Conservation (phyloP, 2,329 filamentous ascomycete genomes). For the Hirsutella rhossiliensis region DNA sequence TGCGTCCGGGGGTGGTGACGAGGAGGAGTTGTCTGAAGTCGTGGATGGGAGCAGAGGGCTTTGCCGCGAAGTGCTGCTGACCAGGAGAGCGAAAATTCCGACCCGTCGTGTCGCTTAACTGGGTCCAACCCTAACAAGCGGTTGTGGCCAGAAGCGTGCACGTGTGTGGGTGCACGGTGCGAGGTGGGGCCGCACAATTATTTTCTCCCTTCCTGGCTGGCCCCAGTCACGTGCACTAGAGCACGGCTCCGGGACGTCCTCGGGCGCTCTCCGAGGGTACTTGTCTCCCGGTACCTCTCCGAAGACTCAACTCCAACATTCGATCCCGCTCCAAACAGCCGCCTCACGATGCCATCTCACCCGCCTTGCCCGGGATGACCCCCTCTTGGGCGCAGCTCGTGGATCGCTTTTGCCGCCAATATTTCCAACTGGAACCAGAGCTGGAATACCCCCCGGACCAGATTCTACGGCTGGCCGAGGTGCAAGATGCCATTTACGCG, state of each 20-base stretch:
- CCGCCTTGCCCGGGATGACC: background rate
- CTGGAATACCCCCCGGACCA: slow-evolving; percentile 51
- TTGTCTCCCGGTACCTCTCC: too few species aligned
- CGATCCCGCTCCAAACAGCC: too few species aligned
- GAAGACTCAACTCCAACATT: too few species aligned
- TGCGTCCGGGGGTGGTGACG: slow-evolving; percentile 20
- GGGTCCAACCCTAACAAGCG: slow-evolving; percentile 3
- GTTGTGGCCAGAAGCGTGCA: background rate
- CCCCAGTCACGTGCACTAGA: background rate
- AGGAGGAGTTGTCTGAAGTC: slow-evolving; percentile 16
- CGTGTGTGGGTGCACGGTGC: background rate
- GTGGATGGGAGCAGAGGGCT: slow-evolving; percentile 9
- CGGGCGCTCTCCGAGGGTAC: too few species aligned
- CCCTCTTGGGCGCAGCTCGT: slow-evolving; percentile 12
- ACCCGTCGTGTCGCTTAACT: slow-evolving; percentile 23
- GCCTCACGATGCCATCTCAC: too few species aligned
- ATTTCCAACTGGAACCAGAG: slow-evolving; percentile 58
- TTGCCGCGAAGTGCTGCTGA: background rate
- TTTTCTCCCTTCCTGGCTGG: background rate
- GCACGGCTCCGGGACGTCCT: too few species aligned
- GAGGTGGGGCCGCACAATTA: background rate
- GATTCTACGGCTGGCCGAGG: slow-evolving; percentile 43
- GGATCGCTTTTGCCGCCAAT: slow-evolving; percentile 57
- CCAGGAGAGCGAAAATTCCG: slow-evolving; percentile 22
- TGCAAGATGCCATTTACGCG: slow-evolving; percentile 56